These are phyloP conservation scores for Aspergillus sp. DNA, from an alignment of 2,329 filamentous ascomycete species.

Conservation along the genomic window DNA sequence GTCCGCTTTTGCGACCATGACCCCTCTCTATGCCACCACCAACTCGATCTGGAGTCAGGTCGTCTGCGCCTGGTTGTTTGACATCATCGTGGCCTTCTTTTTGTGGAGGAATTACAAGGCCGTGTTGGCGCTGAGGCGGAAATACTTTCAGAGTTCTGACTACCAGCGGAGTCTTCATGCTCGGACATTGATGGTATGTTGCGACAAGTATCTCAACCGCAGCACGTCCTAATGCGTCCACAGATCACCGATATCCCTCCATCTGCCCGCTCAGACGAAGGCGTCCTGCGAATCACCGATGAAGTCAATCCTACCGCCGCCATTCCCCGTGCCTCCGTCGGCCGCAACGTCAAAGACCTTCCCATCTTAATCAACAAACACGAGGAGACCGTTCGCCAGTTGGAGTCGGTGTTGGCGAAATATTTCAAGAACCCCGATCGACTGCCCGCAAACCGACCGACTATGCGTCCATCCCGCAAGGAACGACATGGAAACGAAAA, in stretches of 20 bases:
- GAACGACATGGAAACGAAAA: conserved; percentile 70
- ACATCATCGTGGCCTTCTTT: conserved; percentile 73
- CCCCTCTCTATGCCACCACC: conserved; percentile 49
- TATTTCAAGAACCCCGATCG: conserved; percentile 85
- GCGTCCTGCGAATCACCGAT: conserved; percentile 79
- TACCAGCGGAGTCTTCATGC: conserved; percentile 87
- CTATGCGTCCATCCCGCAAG: conserved; percentile 75
- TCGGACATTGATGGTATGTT: conserved; percentile 53
- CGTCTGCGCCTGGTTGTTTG: conserved; percentile 61
- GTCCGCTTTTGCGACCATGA: conserved; percentile 44
- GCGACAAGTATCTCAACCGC: background rate
- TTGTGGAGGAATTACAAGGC: conserved; percentile 88
- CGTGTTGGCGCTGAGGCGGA: conserved; percentile 66
- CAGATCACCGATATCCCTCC: conserved; percentile 81
- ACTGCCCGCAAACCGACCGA: conserved; percentile 72
- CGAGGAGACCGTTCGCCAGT: conserved; percentile 71
- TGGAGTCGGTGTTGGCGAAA: conserved; percentile 81
- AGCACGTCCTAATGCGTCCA: background rate
- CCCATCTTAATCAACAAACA: conserved; percentile 84
- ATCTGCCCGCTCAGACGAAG: conserved; percentile 76
- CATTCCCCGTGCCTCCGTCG: conserved; percentile 76
- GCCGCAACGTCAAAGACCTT: conserved; percentile 86
- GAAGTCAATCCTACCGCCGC: conserved; percentile 73
- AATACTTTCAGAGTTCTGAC: conserved; percentile 80
- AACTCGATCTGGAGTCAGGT: conserved; percentile 59